phyloP scores from a whole-genome alignment of 352 stramenopile species.

The Aphanomyces invadans region DNA sequence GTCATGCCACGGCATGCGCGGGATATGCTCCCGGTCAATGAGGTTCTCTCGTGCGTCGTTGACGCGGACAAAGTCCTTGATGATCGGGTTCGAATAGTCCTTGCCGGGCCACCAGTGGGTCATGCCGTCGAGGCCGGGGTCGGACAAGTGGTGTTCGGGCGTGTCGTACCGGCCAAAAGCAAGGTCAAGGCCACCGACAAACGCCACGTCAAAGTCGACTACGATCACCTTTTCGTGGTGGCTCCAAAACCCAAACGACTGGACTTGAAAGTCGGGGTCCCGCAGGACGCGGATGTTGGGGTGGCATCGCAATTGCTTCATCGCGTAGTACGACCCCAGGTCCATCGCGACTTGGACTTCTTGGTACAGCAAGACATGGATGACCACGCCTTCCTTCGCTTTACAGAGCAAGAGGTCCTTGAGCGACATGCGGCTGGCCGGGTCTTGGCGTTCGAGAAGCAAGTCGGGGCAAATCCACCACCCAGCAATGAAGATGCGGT shows the following conservation, averaged over 20 bases:
- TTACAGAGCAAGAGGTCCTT: conserved; percentile 73
- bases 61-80: conserved; percentile 83
- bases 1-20: conserved; percentile 86
- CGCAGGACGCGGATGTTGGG: conserved; percentile 85
- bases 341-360: conserved; percentile 85
- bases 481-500: conserved; percentile 84
- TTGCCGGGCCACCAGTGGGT: conserved; percentile 71
- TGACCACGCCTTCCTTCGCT: conserved; percentile 72
- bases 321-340: conserved; percentile 82
- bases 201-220: conserved; percentile 79
- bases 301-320: conserved; percentile 65
- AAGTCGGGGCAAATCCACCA: conserved; percentile 87
- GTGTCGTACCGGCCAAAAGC: conserved; percentile 86
- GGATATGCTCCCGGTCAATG: conserved; percentile 65
- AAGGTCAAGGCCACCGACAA: conserved; percentile 80
- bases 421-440: conserved; percentile 60
- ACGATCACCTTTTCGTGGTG: conserved; percentile 92
- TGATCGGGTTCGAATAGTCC: conserved; percentile 85
- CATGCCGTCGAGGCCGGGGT: conserved; percentile 44
- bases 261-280: conserved; percentile 86
- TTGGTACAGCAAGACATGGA: conserved; percentile 88
- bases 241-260: conserved; percentile 86
- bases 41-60: conserved; percentile 79
- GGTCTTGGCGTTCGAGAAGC: conserved; percentile 61
- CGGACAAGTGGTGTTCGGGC: conserved; percentile 58